A percentile compares a stretch with the other conserved stretches of the same genome.
Evolutionary conservation across 2,329 filamentous ascomycete species (phyloP).

Genomic region (Colletotrichum melonis): DNA sequence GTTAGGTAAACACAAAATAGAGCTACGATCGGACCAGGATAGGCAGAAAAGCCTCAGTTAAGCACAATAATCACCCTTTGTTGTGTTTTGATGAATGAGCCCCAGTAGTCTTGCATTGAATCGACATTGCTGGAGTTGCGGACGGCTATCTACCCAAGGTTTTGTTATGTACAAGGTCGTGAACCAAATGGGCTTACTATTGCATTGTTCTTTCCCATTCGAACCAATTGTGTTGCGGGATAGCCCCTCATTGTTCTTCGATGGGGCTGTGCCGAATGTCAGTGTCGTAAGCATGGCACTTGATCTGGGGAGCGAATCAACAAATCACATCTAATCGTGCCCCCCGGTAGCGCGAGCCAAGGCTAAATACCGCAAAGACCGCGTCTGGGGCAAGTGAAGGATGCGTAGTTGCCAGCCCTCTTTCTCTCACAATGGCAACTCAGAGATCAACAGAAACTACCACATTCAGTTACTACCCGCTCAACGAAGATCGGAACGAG

Average conservation of each 20-base stretch:
- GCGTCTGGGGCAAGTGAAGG: not conserved
- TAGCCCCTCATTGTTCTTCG: slow-evolving; percentile 2
- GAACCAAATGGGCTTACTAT: not conserved
- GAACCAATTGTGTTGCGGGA: not conserved
- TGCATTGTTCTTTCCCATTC: not conserved
- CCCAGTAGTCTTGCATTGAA: too few relatives aligned
- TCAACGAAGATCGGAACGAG: slow-evolving; percentile 17
- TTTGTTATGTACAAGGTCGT: not conserved
- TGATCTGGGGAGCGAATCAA: not conserved
- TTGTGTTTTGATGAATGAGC: too few relatives aligned
- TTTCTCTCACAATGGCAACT: not conserved
- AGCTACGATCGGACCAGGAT: too few relatives aligned
- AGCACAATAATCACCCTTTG: too few relatives aligned
- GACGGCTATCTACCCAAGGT: too few relatives aligned
- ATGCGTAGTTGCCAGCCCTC: not conserved
- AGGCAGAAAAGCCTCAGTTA: too few relatives aligned
- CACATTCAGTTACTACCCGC: not conserved
- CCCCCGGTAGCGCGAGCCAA: not conserved
- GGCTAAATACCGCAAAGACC: slow-evolving; percentile 10
- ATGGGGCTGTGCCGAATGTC: not conserved
- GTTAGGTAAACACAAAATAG: too few relatives aligned
- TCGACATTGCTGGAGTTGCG: too few relatives aligned
- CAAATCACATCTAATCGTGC: not conserved
- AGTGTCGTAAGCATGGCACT: not conserved
- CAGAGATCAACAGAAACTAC: not conserved